Evolutionary conservation across 768 basidiomycete species (phyloP), one percentile per base, ranked within the genome.

Genomic region (Chalciporus pseudorubinellus): DNA sequence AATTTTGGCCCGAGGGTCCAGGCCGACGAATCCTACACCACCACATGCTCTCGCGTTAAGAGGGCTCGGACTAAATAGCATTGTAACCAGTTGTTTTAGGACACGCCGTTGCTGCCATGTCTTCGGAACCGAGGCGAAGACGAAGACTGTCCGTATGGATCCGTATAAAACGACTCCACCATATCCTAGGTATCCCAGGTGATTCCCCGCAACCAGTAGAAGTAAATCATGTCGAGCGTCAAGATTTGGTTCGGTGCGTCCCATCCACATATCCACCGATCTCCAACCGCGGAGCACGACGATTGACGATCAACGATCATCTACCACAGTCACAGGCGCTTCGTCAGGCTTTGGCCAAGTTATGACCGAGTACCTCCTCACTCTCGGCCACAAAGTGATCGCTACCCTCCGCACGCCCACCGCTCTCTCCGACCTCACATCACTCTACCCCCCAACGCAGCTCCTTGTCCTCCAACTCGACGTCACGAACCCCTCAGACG

Each of bases 381-480:
- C 46, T 26, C 55, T 57, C 3, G 74, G 75, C 13, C 67, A 74
- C 52, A 70, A 57, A 10, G 75, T 68, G 29, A 59, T 75, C 44
- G 77, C 79, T 13, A 74, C 75, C n/a, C 63, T 75, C 12, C 76
- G 75, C 48, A 70, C 60, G 24, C 73, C 74, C 9, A 65, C 59
- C 6, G 61, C 48, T 14, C 58, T 78, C 39, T 55, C 55, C 8
- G 63, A 65, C 31, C 63, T 73, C 10, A 21, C 45, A 13, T 41
- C 57, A 4, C 42, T 56, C 4, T 70, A 69, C 46, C 43, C 63
- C 1, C 4, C 59, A 14, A 41, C 55, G 3, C 61, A 61, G 24
- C 64, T 74, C 13, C 56, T 70, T 44, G 51, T 70, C 48, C 29
- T 69, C 49, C 61, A 61, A 39, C 52, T 72, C 24, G 72, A 74